Conservation (phyloP, 179 eudicot genomes). For the Camellia oleifera region DNA sequence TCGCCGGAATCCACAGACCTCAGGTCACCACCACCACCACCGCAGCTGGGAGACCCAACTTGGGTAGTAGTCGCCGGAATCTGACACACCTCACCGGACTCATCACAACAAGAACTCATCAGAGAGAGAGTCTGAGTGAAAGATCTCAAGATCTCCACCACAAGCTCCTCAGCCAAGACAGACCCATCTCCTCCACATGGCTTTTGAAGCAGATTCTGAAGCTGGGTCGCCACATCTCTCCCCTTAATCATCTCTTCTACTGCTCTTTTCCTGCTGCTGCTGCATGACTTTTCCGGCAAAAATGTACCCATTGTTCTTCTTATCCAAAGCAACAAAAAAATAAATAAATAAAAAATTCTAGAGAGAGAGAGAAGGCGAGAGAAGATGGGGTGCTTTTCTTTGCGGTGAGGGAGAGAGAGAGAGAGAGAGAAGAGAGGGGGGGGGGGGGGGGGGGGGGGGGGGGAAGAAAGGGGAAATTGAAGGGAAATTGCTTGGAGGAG, state of each 20-base stretch:
- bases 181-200: slow-evolving; percentile 5
- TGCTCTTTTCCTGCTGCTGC: slow-evolving; percentile 1
- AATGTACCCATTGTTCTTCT: background rate
- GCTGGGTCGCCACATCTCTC: slow-evolving; percentile 18
- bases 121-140: slow-evolving; percentile 24
- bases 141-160: slow-evolving; percentile 16
- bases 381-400: background rate
- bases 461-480: background rate
- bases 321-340: background rate
- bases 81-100: background rate
- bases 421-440: background rate
- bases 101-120: background rate
- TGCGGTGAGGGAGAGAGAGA: background rate
- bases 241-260: slow-evolving; percentile 20
- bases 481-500: too few species aligned
- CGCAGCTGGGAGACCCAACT: background rate
- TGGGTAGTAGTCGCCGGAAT: slow-evolving; percentile 10
- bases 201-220: slow-evolving; percentile 15
- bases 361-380: background rate
- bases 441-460: background rate
- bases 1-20: slow-evolving; percentile 23
- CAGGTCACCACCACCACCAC: slow-evolving; percentile 4
- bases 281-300: background rate
- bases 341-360: too few species aligned
- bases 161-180: slow-evolving; percentile 16